Evolutionary conservation across 768 basidiomycete species (phyloP), one percentile per base, ranked within the genome.

Genomic region (Leccinellum rugosiceps): DNA sequence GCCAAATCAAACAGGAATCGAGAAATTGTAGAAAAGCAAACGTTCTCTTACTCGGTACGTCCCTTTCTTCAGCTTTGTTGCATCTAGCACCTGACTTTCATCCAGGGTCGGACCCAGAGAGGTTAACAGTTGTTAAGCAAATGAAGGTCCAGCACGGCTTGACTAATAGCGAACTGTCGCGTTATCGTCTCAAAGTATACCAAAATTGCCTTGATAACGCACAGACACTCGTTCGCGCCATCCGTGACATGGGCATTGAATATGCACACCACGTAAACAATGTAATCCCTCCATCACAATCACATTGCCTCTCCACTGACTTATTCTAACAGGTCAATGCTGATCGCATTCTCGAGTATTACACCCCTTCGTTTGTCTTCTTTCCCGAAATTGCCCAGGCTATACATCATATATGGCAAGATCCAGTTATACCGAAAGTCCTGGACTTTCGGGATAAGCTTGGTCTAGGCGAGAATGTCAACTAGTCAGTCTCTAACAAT

Each of bases 141-240:
- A 58, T 58, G 43, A 58, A 51, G 19, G 15, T 57, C 8, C 44
- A 58, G 15, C 49, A 57, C 17, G 56, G 56, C 17, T 25, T 58
- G 30, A 58, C 44, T 41, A 17, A 25, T 15, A 17, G 41, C n/a
- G 44, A 58, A 10, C 50, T 21, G 23, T 5, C 34, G 34, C 28
- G 32, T n/a, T 35, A 47, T 15, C 55, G 50, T 25, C 26, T 57
- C 34, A 25, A 3, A 4, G 17, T 59, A 14, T 52, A 52, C 34
- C 34, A 41, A 26, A 25, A 58, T n/a, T 17, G 49, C n/a, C 50
- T 58, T 3, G 21, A 46, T 14, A 25, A 19, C 41, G 52, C 56
- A 6, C 44, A n/a, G 31, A 28, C 32, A 3, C 56, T 59, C 19
- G 28, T 58, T 47, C 44, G 30, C 8, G 45, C 56, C 41, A 34